Percentiles rank a stretch among this genome's conserved stretches.
These are phyloP conservation scores for Dryas integrifolia DNA, from an alignment of 331 rosid species.

Conservation along the genomic window DNA sequence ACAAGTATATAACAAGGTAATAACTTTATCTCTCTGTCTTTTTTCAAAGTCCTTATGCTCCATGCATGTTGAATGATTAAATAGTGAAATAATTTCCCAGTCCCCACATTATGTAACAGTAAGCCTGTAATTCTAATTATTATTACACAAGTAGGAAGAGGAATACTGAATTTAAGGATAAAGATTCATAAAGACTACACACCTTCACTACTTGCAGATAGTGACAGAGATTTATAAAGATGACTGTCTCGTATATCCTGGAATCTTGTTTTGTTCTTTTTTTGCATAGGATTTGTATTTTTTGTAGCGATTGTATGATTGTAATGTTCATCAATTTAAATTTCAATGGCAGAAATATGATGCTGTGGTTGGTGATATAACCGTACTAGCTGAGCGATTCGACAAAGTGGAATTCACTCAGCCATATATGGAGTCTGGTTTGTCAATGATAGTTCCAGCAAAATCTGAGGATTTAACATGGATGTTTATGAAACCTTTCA, in stretches of 20 bases:
- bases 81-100: no score
- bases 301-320: slow-evolving; percentile 3
- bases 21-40: not conserved
- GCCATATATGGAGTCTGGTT: slow-evolving; percentile 62
- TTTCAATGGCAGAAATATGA: slow-evolving; percentile 46
- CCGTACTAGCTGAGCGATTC: slow-evolving; percentile 46
- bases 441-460: slow-evolving; percentile 52
- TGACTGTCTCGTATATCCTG: no score
- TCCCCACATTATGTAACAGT: no score
- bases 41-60: not conserved
- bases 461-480: slow-evolving; percentile 36
- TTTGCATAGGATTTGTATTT: not conserved
- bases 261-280: not conserved
- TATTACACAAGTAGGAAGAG: no score
- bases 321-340: slow-evolving; percentile 18
- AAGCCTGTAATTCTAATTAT: no score
- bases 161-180: no score
- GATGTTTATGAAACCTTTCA: slow-evolving; percentile 62
- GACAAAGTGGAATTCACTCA: slow-evolving; percentile 57
- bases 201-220: no score
- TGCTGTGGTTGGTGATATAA: slow-evolving; percentile 63
- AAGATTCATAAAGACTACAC: no score
- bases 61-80: no score
- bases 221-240: no score
- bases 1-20: slow-evolving; percentile 50